Percentiles rank a stretch among this genome's conserved stretches.
Conservation (phyloP, 2,329 filamentous ascomycete species). For the Dactylellina cionopaga region DNA sequence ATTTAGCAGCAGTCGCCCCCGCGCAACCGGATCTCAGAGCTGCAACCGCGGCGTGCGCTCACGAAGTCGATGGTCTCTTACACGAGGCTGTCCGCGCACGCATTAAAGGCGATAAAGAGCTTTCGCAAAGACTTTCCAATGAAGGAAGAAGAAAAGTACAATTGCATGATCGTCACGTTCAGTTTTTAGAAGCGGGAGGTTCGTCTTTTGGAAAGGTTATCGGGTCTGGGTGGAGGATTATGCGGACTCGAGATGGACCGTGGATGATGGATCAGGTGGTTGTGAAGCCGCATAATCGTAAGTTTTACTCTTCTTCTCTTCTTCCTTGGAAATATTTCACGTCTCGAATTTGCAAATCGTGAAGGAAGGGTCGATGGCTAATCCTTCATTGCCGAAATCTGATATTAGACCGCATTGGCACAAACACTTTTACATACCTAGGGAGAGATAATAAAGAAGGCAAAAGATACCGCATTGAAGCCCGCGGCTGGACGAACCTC, state of each 20-base stretch:
- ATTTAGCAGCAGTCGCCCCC: neutral
- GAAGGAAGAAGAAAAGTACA: slow-evolving; percentile 6
- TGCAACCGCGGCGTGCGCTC: neutral
- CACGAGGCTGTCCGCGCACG: slow-evolving; percentile 33
- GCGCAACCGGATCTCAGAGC: neutral
- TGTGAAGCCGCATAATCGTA: slow-evolving; percentile 23
- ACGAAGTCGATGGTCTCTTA: slow-evolving; percentile 34
- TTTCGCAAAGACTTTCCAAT: neutral
- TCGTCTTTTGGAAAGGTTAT: slow-evolving; percentile 21
- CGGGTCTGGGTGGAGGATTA: slow-evolving; percentile 36
- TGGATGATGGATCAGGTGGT: slow-evolving; percentile 43
- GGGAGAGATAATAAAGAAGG: slow-evolving; percentile 30
- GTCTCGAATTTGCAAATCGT: no score
- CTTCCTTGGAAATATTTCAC: no score
- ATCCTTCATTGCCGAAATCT: no score
- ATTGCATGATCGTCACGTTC: slow-evolving; percentile 9
- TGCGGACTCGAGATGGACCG: neutral
- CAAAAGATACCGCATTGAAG: slow-evolving; percentile 44
- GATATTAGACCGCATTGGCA: slow-evolving; percentile 39
- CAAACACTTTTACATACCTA: slow-evolving; percentile 48
- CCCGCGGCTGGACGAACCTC: slow-evolving; percentile 38
- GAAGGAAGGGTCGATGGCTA: no score
- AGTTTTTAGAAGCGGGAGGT: neutral
- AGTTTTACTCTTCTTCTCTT: neutral
- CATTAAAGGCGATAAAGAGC: neutral